Percentiles rank a stretch among this genome's conserved stretches.
Evolutionary conservation across 2,329 filamentous ascomycete species (phyloP).

Genomic region (Diaporthe ampelina): DNA sequence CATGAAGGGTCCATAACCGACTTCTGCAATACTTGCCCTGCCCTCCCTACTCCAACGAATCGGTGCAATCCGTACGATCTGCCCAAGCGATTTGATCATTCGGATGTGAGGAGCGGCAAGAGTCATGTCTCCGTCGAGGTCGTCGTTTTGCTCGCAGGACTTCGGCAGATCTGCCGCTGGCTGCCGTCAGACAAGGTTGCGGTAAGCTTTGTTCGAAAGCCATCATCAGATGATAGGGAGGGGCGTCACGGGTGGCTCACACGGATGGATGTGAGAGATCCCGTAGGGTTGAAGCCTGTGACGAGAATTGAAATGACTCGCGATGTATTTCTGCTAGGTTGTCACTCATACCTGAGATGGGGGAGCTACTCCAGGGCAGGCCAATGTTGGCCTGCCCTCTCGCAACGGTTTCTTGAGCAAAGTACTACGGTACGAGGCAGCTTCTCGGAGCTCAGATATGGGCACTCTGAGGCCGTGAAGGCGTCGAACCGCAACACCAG

Average conservation of each 20-base stretch:
- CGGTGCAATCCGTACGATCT: background rate
- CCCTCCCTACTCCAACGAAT: background rate
- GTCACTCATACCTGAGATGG: background rate
- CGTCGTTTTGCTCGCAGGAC: background rate
- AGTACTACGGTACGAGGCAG: background rate
- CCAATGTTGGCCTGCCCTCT: background rate
- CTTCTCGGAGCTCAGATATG: conserved; percentile 4
- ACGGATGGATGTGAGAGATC: background rate
- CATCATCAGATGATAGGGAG: conserved; percentile 25
- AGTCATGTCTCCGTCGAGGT: conserved; percentile 26
- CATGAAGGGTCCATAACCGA: background rate
- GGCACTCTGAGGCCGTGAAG: background rate
- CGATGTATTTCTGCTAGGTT: background rate
- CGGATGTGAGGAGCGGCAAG: background rate
- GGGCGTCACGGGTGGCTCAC: conserved; percentile 20
- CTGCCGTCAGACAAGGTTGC: conserved; percentile 23
- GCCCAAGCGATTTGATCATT: background rate
- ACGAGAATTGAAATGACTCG: conserved; percentile 28
- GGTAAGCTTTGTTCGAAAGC: conserved; percentile 13
- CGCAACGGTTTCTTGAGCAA: conserved; percentile 16
- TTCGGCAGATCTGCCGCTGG: conserved; percentile 36
- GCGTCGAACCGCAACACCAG: background rate
- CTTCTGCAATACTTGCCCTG: background rate
- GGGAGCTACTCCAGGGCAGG: background rate
- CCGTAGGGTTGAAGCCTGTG: conserved; percentile 21